phyloP scores from a whole-genome alignment of 352 stramenopile genomes.

The Pythium phragmitis region DNA sequence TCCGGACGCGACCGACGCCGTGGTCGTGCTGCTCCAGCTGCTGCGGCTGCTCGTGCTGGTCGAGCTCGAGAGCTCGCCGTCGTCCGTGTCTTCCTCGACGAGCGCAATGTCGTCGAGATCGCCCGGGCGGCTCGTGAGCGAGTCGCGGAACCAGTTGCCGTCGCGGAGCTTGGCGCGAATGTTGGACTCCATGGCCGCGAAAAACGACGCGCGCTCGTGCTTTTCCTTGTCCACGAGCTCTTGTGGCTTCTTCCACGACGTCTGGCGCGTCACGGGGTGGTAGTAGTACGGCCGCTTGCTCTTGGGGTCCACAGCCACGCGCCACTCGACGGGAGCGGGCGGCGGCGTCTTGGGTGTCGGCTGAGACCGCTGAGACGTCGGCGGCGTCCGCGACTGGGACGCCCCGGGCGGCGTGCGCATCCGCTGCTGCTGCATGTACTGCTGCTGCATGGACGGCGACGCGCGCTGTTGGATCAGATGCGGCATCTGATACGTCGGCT shows the following conservation, averaged over 20 bases:
- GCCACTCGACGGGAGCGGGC: constrained; percentile 51
- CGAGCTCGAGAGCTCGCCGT: constrained; percentile 20
- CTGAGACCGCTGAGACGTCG: not conserved
- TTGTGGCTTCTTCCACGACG: constrained; percentile 96
- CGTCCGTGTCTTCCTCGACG: constrained; percentile 18
- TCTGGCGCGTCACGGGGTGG: constrained; percentile 93
- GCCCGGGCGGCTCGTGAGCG: constrained; percentile 33
- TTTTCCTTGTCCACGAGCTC: constrained; percentile 79
- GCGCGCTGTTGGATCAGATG: constrained; percentile 1
- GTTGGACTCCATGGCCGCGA: constrained; percentile 96
- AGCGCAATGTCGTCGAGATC: constrained; percentile 35
- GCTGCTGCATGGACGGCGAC: constrained; percentile 4
- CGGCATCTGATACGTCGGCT: not conserved
- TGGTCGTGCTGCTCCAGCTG: constrained; percentile 29
- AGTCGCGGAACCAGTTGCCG: constrained; percentile 54
- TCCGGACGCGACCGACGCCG: constrained; percentile 9
- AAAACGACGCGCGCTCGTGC: constrained; percentile 88
- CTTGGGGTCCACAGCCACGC: constrained; percentile 75
- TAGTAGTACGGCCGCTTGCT: constrained; percentile 97
- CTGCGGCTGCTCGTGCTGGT: constrained; percentile 38
- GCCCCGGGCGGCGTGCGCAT: not conserved
- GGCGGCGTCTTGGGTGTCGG: not conserved
- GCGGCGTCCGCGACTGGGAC: not conserved
- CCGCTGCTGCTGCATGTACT: constrained; percentile 1
- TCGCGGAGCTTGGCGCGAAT: constrained; percentile 87